Conservation (phyloP, 208 protist species). For the Kentomonas sorsogonicus region DNA sequence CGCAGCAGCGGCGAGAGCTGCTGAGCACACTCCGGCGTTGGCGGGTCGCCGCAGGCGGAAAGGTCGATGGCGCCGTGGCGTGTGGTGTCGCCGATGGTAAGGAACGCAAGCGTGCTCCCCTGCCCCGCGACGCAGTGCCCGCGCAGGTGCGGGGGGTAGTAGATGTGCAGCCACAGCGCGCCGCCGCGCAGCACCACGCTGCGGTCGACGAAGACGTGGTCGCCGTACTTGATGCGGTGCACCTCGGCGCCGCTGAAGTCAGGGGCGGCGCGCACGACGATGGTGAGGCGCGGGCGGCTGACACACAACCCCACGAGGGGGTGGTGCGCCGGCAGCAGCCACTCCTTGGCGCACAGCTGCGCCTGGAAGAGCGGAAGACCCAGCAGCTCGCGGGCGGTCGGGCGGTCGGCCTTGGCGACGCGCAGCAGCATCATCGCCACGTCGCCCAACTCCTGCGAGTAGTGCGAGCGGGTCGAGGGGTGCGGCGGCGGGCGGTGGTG, state of each 20-base stretch:
- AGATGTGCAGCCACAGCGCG: conserved; percentile 31
- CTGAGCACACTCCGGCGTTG: too few relatives aligned
- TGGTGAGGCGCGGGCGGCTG: conserved; percentile 10
- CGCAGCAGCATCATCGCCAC: conserved; percentile 58
- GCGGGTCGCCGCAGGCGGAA: too few relatives aligned
- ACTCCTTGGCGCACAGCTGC: conserved; percentile 29
- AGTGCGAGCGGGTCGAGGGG: conserved; percentile 20
- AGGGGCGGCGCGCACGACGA: conserved; percentile 27
- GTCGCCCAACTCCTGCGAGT: conserved; percentile 45
- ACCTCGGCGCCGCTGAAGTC: conserved; percentile 16
- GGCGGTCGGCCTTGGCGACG: conserved; percentile 39
- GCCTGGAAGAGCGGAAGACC: conserved; percentile 26
- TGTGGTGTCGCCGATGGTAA: too few relatives aligned
- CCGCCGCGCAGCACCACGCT: background rate
- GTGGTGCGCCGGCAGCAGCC: conserved; percentile 16
- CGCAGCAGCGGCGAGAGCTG: conserved; percentile 31
- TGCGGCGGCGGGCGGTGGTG: conserved; percentile 26
- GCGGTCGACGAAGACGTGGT: conserved; percentile 26
- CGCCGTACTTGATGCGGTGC: conserved; percentile 20
- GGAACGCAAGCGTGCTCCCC: too few relatives aligned
- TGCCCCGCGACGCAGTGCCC: conserved; percentile 30
- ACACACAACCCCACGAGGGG: conserved; percentile 32
- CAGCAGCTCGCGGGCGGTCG: conserved; percentile 38
- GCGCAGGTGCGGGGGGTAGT: conserved; percentile 31
- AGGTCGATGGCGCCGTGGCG: too few relatives aligned